Evolutionary conservation across 768 basidiomycete species (phyloP), one percentile per base, ranked within the genome.

Genomic region (Leccinellum luteum): DNA sequence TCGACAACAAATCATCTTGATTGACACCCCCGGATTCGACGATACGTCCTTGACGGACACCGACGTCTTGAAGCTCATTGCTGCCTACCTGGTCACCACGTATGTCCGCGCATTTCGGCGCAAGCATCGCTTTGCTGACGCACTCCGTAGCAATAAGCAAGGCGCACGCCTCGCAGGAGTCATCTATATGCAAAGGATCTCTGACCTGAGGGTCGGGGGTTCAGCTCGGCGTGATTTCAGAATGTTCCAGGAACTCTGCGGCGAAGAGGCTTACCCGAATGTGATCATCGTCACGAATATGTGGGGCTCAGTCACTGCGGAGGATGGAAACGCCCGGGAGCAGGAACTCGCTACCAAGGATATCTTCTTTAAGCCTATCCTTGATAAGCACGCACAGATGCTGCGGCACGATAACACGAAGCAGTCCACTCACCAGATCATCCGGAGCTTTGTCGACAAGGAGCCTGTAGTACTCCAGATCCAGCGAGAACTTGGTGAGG

Each of bases 1-100:
- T 52, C 76, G 75, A 6, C 71, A 72, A 9, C 67, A 59, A n/a
- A 73, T 85, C 32, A 72, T 74, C 13, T 68, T 86, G 28, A 76
- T 86, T 52, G 85, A 86, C 59, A 86, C 85, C 0, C 85, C 85
- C 7, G 85, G 85, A 1, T 86, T 85, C 62, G 84, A 85, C 65
- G 83, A 85, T 58, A 80, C 83, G 4, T 63, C 52, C 28, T 65
- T 74, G 58, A 80, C 77, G 34, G 83, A 84, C 59, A 76, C 77
- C 1, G 81, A 81, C 34, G 75, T 84, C 28, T 61, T 84, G 38
- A 76, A 73, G 45, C 76, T 81, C 75, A 83, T 83, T 27, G 78
- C 82, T 57, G 77, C 48, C 17, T 73, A 73, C 63, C 58, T 72
- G 3, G 67, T 69, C 59, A 59, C 69, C 38, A 73, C 70, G 71